A percentile compares a stretch with the other conserved stretches of the same genome.
phyloP scores from a whole-genome alignment of 306 rosid genomes.

The Erythrophleum fordii region DNA sequence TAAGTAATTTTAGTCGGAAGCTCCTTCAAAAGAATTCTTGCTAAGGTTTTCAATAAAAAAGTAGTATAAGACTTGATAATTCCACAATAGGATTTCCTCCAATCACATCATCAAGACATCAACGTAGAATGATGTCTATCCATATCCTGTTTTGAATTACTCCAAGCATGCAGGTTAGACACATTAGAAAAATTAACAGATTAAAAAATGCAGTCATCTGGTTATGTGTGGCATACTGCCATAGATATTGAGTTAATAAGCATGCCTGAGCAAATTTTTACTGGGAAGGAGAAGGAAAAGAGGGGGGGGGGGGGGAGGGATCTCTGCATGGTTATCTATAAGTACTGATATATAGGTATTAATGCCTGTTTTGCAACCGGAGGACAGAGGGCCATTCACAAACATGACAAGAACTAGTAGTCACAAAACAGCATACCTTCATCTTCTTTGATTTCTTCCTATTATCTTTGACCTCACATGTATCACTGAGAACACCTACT shows the following conservation, averaged over 20 bases:
- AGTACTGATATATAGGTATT: neutral
- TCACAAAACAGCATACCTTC: slow-evolving; percentile 59
- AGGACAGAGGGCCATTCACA: neutral
- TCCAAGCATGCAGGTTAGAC: slow-evolving; percentile 9
- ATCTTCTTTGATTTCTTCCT: slow-evolving; percentile 61
- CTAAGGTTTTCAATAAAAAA: neutral
- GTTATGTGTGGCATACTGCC: neutral
- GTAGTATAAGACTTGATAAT: neutral
- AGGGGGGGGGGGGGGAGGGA: neutral
- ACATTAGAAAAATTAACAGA: neutral
- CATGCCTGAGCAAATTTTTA: neutral
- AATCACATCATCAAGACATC: slow-evolving; percentile 11
- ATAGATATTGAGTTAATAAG: slow-evolving; percentile 7
- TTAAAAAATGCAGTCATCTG: neutral
- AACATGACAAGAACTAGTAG: slow-evolving; percentile 3
- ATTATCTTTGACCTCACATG: slow-evolving; percentile 54
- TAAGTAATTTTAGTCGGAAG: slow-evolving; percentile 7
- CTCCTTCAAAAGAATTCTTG: neutral
- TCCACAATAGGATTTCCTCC: neutral
- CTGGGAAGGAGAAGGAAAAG: too few relatives aligned
- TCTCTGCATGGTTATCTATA: neutral
- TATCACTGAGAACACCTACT: slow-evolving; percentile 45
- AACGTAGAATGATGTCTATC: neutral
- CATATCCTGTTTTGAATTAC: slow-evolving; percentile 1
- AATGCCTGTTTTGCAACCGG: slow-evolving; percentile 12